Base-by-base conservation (phyloP, 148 eudicot genomes). In the Vaccinium myrtillus region DNA sequence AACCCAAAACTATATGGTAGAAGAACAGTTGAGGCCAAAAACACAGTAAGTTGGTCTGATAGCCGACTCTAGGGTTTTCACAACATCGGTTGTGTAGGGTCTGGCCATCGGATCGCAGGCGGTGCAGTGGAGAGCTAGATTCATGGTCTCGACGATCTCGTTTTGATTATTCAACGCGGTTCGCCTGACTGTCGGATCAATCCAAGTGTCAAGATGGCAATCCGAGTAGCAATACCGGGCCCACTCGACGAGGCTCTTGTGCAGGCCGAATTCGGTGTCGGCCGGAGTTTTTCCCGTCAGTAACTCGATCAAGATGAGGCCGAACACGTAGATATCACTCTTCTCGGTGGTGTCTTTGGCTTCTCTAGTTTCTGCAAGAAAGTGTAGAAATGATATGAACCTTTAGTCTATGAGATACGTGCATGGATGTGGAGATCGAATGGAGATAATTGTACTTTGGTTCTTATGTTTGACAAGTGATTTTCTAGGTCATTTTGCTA, bases 201-300 rank as follows among this genome's bases (percentile, higher is more conserved):
- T 87, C 98, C 98, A 95, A 75, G 87, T 81, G 83, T 94, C 96
- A 9, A 95, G 90, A 87, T 92, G 98, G 79, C 98, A 92, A 18
- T 95, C 98, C 1, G 98, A 90, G 89, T 95, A 95, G 89, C 96
- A 93, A 7, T 93, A 93, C 2, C 90, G 88, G 23, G 96, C 98
- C 98, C 98, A 95, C 56, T 85, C 95, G 2, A 94, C 88, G 13
- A 95, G 51, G 70, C 87, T 90, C 27, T 89, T 87, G 6, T 91
- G 94, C 87, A 58, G 78, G 23, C 92, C 97, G 8, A 91, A 81
- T 84, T 90, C 92, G 2, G 84, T 15, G n/a, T 91, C 95, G 5
- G 14, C 82, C 6, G 94, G 92, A 3, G 86, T 86, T 79, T 71
- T 93, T 58, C 98, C 98, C 3, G 96, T 95, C 67, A 95, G 88